phyloP scores from a whole-genome alignment of 805 yeast species.

The Ogataea saltuana region DNA sequence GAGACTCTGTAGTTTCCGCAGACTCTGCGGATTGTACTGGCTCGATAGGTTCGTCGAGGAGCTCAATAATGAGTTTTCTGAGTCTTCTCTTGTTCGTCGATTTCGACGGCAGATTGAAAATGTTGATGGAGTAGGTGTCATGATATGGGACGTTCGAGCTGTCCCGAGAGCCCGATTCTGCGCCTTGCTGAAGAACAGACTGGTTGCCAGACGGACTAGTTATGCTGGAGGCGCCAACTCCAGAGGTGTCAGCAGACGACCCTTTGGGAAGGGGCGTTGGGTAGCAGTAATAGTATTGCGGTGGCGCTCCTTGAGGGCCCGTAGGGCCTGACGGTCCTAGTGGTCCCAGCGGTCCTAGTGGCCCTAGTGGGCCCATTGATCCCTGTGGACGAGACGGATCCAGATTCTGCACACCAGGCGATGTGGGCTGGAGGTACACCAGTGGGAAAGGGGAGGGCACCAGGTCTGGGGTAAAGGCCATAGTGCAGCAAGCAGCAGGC shows the following conservation, averaged over 20 bases:
- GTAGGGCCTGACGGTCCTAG: slow-evolving; percentile 1
- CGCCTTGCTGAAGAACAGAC: too few relatives aligned
- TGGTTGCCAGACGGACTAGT: too few relatives aligned
- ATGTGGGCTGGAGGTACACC: slow-evolving; percentile 8
- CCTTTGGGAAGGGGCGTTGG: slow-evolving; percentile 7
- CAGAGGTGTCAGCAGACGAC: too few relatives aligned
- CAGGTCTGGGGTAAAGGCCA: slow-evolving; percentile 13
- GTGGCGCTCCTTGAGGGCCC: too few relatives aligned
- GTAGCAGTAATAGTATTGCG: slow-evolving; percentile 8
- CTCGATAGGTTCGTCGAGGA: slow-evolving; percentile 7
- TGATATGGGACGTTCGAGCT: too few relatives aligned
- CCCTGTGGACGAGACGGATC: not conserved
- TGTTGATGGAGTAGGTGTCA: too few relatives aligned
- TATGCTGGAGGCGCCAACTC: too few relatives aligned
- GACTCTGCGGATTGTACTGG: not conserved
- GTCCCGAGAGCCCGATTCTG: too few relatives aligned
- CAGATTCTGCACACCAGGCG: not conserved
- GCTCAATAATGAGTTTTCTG: slow-evolving; percentile 7
- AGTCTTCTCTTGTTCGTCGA: slow-evolving; percentile 11
- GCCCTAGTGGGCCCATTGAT: not conserved
- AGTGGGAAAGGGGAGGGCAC: slow-evolving; percentile 8
- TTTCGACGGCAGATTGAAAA: slow-evolving; percentile 20
- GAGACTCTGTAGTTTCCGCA: not conserved
- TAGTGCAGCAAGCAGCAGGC: not conserved
- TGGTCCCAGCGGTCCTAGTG: not conserved